Percentiles rank a stretch among this genome's conserved stretches.
These are phyloP conservation scores for Psophocarpus tetragonolobus DNA, from an alignment of 306 rosid species.

Conservation along the genomic window DNA sequence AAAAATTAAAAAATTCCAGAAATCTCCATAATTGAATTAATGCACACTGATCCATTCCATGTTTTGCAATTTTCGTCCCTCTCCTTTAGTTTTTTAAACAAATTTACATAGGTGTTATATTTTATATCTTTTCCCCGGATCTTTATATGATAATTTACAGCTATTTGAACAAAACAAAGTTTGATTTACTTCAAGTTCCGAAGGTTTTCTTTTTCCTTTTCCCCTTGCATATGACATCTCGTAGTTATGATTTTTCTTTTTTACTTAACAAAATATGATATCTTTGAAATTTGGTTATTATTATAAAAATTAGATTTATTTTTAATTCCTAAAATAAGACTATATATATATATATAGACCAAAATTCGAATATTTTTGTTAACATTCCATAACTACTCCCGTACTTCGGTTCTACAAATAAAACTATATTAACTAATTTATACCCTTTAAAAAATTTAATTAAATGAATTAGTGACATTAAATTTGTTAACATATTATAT, in stretches of 20 bases:
- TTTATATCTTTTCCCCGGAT: not conserved
- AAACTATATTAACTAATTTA: no score
- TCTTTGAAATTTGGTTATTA: no score
- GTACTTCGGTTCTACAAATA: no score
- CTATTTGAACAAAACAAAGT: not conserved
- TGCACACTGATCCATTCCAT: not conserved
- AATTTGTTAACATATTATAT: no score
- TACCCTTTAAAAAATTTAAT: no score
- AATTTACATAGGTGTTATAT: not conserved
- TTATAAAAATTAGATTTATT: no score
- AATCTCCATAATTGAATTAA: not conserved
- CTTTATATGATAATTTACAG: not conserved
- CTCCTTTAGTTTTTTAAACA: not conserved
- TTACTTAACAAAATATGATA: no score
- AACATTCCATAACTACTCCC: no score
- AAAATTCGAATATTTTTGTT: no score
- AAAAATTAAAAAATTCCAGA: not conserved
- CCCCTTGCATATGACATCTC: not conserved
- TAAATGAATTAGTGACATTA: no score
- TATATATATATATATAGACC: no score
- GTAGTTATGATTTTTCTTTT: not conserved
- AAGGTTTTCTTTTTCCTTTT: not conserved
- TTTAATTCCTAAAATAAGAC: not conserved
- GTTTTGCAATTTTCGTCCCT: not conserved
- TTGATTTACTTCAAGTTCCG: not conserved